A percentile compares a stretch with the other conserved stretches of the same genome.
phyloP scores from a whole-genome alignment of 176 grass and related monocot genomes.

The Zoysia japonica region DNA sequence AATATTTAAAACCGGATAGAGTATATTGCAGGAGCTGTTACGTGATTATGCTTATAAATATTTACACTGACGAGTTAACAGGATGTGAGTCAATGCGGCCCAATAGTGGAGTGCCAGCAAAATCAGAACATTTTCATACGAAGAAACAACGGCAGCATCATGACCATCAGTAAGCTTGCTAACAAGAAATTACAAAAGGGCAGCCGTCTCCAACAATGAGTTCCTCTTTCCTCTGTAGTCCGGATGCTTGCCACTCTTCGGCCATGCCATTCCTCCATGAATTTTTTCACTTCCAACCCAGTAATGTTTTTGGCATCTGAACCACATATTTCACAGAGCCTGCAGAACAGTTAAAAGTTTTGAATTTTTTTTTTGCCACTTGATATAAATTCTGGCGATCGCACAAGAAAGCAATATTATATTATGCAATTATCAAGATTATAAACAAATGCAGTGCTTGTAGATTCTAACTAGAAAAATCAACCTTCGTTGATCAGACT shows the following conservation, averaged over 20 bases:
- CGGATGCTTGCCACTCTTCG: conserved; percentile 26
- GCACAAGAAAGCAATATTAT: background rate
- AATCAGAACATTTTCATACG: conserved; percentile 65
- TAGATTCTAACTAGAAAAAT: background rate
- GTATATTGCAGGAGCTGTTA: background rate
- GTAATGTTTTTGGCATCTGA: conserved; percentile 65
- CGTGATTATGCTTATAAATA: conserved; percentile 14
- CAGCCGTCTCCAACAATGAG: conserved; percentile 50
- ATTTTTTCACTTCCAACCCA: conserved; percentile 53
- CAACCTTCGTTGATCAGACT: background rate
- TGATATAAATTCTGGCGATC: background rate
- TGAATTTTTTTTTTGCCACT: conserved; percentile 18
- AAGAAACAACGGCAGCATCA: conserved; percentile 84
- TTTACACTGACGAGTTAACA: background rate
- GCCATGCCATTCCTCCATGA: conserved; percentile 72
- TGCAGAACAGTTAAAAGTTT: conserved; percentile 31
- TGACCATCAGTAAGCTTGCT: conserved; percentile 59
- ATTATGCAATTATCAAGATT: conserved; percentile 2
- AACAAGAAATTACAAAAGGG: conserved; percentile 65
- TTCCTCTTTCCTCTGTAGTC: conserved; percentile 23
- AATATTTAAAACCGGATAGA: no score
- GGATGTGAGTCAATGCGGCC: conserved; percentile 5
- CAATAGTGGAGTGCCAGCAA: background rate
- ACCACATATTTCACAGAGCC: conserved; percentile 73
- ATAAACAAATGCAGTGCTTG: background rate